Evolutionary conservation across 306 rosid genomes (phyloP).

Genomic region (Urtica urens): DNA sequence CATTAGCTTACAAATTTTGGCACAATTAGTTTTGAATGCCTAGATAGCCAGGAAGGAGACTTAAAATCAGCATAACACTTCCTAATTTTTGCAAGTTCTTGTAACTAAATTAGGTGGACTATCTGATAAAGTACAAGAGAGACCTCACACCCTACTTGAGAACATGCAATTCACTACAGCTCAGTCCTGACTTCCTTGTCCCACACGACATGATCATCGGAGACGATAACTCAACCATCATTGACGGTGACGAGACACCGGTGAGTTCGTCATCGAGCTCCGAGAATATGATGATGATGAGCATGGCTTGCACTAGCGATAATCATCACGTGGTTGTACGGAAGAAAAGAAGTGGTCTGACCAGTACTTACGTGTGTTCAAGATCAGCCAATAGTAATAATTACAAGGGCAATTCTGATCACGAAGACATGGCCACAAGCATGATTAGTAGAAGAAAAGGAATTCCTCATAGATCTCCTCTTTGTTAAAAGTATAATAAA

Average conservation of each 20-base stretch:
- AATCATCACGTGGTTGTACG: conserved; percentile 57
- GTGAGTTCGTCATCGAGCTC: conserved; percentile 70
- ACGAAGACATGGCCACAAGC: conserved; percentile 69
- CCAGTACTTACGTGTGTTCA: conserved; percentile 41
- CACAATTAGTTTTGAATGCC: too few relatives aligned
- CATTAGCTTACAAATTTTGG: too few relatives aligned
- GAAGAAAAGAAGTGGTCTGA: conserved; percentile 80
- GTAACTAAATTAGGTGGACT: conserved; percentile 51
- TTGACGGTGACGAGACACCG: conserved; percentile 61
- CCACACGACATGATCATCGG: conserved; percentile 65
- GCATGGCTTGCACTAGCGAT: conserved; percentile 41
- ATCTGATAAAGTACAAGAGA: conserved; percentile 51
- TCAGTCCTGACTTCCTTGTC: conserved; percentile 60
- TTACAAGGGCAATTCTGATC: conserved; percentile 38
- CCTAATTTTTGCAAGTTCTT: too few relatives aligned
- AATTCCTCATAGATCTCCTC: conserved; percentile 88
- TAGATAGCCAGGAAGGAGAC: too few relatives aligned
- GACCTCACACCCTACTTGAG: conserved; percentile 65
- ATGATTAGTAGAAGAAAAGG: conserved; percentile 88
- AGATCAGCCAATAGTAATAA: conserved; percentile 29
- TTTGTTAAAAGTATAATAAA: conserved; percentile 43
- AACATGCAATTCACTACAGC: conserved; percentile 53
- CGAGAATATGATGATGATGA: conserved; percentile 41
- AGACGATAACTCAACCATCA: conserved; percentile 60
- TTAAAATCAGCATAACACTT: too few relatives aligned